These are phyloP conservation scores for Vanrija sp. DNA, from an alignment of 1,284 basidiomycete genomes.

Conservation along the genomic window DNA sequence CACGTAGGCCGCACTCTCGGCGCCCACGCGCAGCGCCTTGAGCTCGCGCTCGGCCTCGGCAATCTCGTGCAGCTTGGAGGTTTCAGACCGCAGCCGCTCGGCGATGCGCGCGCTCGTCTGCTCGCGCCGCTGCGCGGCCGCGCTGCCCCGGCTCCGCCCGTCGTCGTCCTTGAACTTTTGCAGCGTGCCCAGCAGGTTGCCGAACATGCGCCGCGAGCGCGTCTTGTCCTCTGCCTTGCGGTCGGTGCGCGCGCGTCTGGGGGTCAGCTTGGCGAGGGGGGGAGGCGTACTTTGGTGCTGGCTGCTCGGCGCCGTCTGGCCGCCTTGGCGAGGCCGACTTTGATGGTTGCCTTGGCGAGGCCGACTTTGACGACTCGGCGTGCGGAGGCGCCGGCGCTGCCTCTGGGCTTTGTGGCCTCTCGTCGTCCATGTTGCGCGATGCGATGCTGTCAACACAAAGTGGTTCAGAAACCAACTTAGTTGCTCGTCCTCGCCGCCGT, in stretches of 20 bases:
- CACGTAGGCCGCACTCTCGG: constrained; percentile 36
- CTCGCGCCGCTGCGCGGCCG: constrained; percentile 24
- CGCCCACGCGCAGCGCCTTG: constrained; percentile 30
- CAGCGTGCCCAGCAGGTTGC: constrained; percentile 47
- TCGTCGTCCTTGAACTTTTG: constrained; percentile 48
- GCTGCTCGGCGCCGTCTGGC: background rate
- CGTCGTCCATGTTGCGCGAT: too few relatives aligned
- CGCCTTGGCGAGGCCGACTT: background rate
- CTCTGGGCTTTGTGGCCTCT: too few relatives aligned
- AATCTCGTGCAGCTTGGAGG: constrained; percentile 37
- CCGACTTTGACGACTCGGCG: background rate
- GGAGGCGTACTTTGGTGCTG: background rate
- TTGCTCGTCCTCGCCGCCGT: too few relatives aligned
- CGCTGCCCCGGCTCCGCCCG: constrained; percentile 24
- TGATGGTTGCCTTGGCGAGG: too few relatives aligned
- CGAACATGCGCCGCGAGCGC: constrained; percentile 43
- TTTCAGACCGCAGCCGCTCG: constrained; percentile 38
- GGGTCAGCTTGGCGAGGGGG: background rate
- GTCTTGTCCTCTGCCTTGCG: constrained; percentile 38
- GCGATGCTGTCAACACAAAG: too few relatives aligned
- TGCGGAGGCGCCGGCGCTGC: background rate
- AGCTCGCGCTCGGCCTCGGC: constrained; percentile 39
- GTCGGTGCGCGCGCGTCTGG: constrained; percentile 37
- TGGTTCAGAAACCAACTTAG: too few relatives aligned
- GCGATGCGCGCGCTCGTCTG: constrained; percentile 41